phyloP scores from a whole-genome alignment of 805 yeast species.

The Candida boleticola region DNA sequence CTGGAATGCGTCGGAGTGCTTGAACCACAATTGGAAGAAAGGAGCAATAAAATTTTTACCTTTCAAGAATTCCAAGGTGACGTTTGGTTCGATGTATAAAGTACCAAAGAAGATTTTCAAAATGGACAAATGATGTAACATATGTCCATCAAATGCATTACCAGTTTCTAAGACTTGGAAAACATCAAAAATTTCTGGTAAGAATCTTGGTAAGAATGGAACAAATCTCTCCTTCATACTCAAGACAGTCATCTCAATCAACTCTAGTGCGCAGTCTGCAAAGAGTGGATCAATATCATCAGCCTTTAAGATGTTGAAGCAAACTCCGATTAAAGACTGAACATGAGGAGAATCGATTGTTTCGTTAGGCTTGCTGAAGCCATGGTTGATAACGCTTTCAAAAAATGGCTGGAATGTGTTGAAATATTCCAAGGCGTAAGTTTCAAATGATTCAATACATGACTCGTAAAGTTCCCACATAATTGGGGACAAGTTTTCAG shows the following conservation, averaged over 20 bases:
- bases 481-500: slow-evolving; percentile 47
- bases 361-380: slow-evolving; percentile 38
- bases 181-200: slow-evolving; percentile 35
- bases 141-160: slow-evolving; percentile 43
- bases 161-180: slow-evolving; percentile 33
- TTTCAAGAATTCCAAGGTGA: slow-evolving; percentile 34
- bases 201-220: slow-evolving; percentile 30
- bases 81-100: slow-evolving; percentile 36
- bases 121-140: slow-evolving; percentile 42
- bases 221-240: slow-evolving; percentile 29
- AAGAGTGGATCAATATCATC: slow-evolving; percentile 40
- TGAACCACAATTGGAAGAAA: slow-evolving; percentile 49
- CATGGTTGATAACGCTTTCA: slow-evolving; percentile 51
- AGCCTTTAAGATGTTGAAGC: slow-evolving; percentile 32
- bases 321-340: slow-evolving; percentile 34
- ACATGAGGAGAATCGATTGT: slow-evolving; percentile 39
- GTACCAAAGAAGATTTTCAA: slow-evolving; percentile 43
- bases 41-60: slow-evolving; percentile 35
- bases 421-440: slow-evolving; percentile 58
- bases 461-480: slow-evolving; percentile 53
- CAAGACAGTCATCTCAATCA: slow-evolving; percentile 33
- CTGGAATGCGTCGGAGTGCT: slow-evolving; percentile 43
- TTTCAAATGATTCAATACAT: slow-evolving; percentile 53
- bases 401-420: slow-evolving; percentile 56
- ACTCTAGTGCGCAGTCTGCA: slow-evolving; percentile 38